Conservation (phyloP, 345 rosid species). For the Boechera stricta region DNA sequence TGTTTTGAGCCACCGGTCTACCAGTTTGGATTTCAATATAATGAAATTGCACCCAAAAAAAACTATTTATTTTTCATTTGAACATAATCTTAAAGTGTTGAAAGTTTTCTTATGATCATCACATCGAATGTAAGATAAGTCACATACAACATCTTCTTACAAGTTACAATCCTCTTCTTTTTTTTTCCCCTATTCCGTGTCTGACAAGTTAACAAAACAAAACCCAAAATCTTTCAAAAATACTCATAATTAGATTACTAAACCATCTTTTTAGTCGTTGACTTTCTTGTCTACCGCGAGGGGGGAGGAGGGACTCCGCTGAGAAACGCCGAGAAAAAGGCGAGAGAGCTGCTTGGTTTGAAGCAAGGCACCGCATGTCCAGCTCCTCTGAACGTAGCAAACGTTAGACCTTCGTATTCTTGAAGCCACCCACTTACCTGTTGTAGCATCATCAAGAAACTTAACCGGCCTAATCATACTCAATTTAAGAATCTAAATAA, state of each 20-base stretch:
- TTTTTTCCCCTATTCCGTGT: conserved; percentile 12
- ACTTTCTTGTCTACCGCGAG: conserved; percentile 36
- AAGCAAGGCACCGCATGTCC: conserved; percentile 94
- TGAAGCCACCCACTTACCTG: conserved; percentile 96
- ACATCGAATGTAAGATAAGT: conserved; percentile 9
- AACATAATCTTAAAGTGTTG: conserved; percentile 1
- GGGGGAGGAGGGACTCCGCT: conserved; percentile 58
- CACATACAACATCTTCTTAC: conserved; percentile 26
- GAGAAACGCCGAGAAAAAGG: conserved; percentile 81
- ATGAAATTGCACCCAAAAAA: conserved; percentile 10
- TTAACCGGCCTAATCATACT: neutral
- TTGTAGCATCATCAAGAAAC: neutral
- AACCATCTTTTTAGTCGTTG: neutral
- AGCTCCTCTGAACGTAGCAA: conserved; percentile 96
- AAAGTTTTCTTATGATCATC: neutral
- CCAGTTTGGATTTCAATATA: neutral
- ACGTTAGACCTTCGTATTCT: conserved; percentile 85
- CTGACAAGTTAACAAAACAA: conserved; percentile 35
- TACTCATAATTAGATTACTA: conserved; percentile 17
- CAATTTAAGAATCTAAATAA: neutral
- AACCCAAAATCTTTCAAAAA: conserved; percentile 34
- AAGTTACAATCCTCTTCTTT: neutral
- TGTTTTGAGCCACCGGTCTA: neutral
- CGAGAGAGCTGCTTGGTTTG: conserved; percentile 83
- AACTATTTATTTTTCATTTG: neutral